Evolutionary conservation across 129 eudicot species (phyloP).

Genomic region (Gnaphalium uliginosum): DNA sequence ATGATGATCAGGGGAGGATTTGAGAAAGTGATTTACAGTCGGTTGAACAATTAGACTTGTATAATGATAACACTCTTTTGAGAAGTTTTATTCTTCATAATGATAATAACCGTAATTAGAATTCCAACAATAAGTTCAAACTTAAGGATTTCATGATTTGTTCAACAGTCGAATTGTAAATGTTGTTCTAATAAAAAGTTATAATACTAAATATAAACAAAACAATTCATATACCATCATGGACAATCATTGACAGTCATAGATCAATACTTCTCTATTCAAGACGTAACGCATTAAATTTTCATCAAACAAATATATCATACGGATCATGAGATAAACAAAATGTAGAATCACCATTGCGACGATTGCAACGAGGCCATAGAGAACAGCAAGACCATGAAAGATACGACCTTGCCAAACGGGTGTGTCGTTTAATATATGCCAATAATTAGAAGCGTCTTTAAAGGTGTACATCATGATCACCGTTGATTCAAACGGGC

Average conservation of each 20-base stretch:
- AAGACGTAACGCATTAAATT: too few relatives aligned
- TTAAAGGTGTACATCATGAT: constrained; percentile 48
- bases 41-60: too few relatives aligned
- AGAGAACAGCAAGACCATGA: constrained; percentile 59
- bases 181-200: constrained; percentile 1
- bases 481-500: constrained; percentile 36
- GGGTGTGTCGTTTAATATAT: constrained; percentile 49
- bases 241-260: too few relatives aligned
- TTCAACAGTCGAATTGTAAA: not conserved
- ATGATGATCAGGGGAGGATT: not conserved
- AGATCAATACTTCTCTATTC: too few relatives aligned
- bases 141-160: not conserved
- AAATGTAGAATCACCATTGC: constrained; percentile 57
- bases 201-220: not conserved
- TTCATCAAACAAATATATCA: not conserved
- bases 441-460: constrained; percentile 76
- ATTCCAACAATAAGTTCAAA: not conserved
- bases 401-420: constrained; percentile 83
- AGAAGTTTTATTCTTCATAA: too few relatives aligned
- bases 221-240: not conserved
- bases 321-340: not conserved
- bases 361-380: constrained; percentile 63
- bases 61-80: too few relatives aligned
- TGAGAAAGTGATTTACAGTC: not conserved
- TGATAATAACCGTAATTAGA: too few relatives aligned